A percentile compares a stretch with the other conserved stretches of the same genome.
Conservation (phyloP, 2,329 filamentous ascomycete genomes). For the Clarireedia paspali region DNA sequence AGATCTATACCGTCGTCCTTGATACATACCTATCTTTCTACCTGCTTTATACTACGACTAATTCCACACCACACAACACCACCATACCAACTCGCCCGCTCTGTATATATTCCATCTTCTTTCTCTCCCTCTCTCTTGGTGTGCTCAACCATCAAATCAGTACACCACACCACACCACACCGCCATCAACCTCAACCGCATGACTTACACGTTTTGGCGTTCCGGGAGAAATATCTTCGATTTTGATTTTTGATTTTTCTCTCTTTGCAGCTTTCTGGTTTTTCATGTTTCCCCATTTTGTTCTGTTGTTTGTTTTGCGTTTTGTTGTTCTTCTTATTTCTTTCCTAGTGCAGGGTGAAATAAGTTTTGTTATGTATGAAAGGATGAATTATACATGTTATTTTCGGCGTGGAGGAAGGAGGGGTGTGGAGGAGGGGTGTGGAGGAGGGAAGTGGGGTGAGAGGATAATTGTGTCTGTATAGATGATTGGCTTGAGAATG, state of each 20-base stretch:
- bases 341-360: conserved; percentile 11
- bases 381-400: no score
- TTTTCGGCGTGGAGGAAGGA: no score
- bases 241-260: neutral
- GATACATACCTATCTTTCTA: no score
- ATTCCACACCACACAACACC: no score
- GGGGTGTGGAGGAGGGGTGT: neutral
- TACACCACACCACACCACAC: no score
- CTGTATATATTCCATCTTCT: conserved; percentile 4
- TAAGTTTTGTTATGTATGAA: neutral
- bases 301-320: neutral
- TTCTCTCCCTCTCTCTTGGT: neutral
- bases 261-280: neutral
- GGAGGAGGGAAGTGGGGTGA: neutral
- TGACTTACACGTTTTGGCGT: neutral
- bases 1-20: no score
- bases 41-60: no score
- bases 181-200: no score
- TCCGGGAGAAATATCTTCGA: neutral
- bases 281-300: neutral
- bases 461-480: no score
- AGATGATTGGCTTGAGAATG: no score
- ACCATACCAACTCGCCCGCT: neutral
- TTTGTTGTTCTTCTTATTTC: conserved; percentile 1
- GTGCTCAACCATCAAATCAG: neutral